Evolutionary conservation across 2,329 filamentous ascomycete species (phyloP), one percentile per base, ranked within the genome.

Genomic region (Exophiala viscosa): DNA sequence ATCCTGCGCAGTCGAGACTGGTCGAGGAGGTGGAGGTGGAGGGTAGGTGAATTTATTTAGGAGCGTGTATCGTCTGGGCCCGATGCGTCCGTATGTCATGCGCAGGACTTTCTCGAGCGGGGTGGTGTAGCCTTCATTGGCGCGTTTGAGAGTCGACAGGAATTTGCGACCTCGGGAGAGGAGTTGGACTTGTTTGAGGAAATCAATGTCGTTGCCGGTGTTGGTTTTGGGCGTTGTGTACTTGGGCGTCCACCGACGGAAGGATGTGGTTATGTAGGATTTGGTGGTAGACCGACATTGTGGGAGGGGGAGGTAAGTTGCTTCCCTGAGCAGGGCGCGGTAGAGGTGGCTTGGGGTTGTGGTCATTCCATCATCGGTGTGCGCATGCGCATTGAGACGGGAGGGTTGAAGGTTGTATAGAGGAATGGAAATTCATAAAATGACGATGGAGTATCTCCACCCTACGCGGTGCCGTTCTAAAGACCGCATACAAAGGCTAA

Each of bases 301-400:
- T 1, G 77, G 72, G 62, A 85, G 81, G 23, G 83, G 81, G 35
- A 85, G 76, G 61, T 85, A 85, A 50, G 77, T 75, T 57, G 74
- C 75, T 69, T 84, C 78, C 54, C 82, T 77, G 35, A 85, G 74
- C 8, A 83, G 72, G 18, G 76, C 72, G 44, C 82, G 79, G 58
- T 81, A 72, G 41, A 82, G 67, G 62, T 79, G 75, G 20, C 72
- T 61, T 20, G 70, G 55, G 44, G 62, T 61, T 28, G 57, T 58
- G 31, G 46, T 57, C 48, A 61, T 55, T 39, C 48, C 52, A 55
- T 55, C 14, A 23, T 15, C 23, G 23, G 23, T 28, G 23, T 28
- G 23, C 23, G 23, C 23, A 28, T 28, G 23, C 23, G 23, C 23
- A 28, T 28, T 28, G 23, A 28, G n/a, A n/a, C n/a, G n/a, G n/a